Percentiles rank a stretch among this genome's conserved stretches.
phyloP scores from a whole-genome alignment of 2,329 filamentous ascomycete genomes.

The Nannizziopsis arthrosporioides region DNA sequence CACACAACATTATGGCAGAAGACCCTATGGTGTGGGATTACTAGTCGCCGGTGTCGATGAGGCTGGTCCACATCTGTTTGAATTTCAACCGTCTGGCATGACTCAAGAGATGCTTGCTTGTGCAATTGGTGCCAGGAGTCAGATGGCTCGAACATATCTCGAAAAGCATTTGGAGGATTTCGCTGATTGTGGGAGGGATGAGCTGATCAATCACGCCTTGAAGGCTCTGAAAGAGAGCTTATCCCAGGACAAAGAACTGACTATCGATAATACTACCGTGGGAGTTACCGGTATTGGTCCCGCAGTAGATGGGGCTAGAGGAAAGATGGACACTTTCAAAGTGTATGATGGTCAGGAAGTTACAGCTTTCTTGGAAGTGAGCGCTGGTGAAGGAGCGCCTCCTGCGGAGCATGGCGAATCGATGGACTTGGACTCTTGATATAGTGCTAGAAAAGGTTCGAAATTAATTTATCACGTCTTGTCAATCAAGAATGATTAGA shows the following conservation, averaged over 20 bases:
- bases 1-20: conserved; percentile 93
- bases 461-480: conserved; percentile 1
- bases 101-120: conserved; percentile 96
- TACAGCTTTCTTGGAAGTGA: conserved; percentile 65
- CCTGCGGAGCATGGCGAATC: conserved; percentile 28
- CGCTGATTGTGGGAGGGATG: conserved; percentile 61
- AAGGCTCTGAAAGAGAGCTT: conserved; percentile 88
- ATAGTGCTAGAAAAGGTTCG: not conserved
- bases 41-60: conserved; percentile 90
- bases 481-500: conserved; percentile 5
- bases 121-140: conserved; percentile 86
- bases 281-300: conserved; percentile 60
- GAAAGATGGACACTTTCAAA: conserved; percentile 65
- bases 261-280: conserved; percentile 90
- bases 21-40: conserved; percentile 89
- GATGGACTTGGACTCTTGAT: conserved; percentile 47
- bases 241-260: conserved; percentile 94
- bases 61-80: conserved; percentile 86
- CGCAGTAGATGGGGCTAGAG: conserved; percentile 39
- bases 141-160: conserved; percentile 95
- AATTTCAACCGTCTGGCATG: conserved; percentile 93
- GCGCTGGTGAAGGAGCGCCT: conserved; percentile 44
- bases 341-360: conserved; percentile 83
- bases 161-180: conserved; percentile 86
- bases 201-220: conserved; percentile 82